Percentiles rank a stretch among this genome's conserved stretches.
Conservation (phyloP, 768 basidiomycete genomes). For the Pisolithus sp. region DNA sequence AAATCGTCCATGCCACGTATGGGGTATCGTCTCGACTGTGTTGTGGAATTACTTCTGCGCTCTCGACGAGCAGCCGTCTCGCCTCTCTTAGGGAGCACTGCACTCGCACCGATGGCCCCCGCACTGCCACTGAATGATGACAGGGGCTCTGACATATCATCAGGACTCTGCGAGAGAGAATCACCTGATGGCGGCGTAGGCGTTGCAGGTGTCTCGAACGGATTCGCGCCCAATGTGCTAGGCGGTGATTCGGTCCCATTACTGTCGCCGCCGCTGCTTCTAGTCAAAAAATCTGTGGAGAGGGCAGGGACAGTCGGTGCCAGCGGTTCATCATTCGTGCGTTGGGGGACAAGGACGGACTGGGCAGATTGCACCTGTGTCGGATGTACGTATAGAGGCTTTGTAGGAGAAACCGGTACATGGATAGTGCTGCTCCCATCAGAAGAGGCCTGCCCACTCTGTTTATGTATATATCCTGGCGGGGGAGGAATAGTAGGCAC, state of each 20-base stretch:
- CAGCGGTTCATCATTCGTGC: constrained; percentile 24
- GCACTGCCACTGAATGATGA: neutral
- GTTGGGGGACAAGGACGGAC: constrained; percentile 18
- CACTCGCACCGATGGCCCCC: neutral
- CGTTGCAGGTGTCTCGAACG: constrained; percentile 25
- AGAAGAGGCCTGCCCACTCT: too few species aligned
- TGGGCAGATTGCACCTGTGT: constrained; percentile 16
- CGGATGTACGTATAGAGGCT: neutral
- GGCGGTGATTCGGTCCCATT: neutral
- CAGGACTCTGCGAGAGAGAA: constrained; percentile 1
- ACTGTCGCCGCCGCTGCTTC: neutral
- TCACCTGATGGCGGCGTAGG: constrained; percentile 22
- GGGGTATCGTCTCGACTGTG: constrained; percentile 44
- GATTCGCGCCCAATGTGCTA: constrained; percentile 9
- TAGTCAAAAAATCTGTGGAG: constrained; percentile 4
- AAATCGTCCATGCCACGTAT: constrained; percentile 42
- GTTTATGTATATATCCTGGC: neutral
- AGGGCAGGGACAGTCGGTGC: constrained; percentile 18
- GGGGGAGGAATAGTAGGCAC: constrained; percentile 9
- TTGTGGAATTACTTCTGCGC: constrained; percentile 34
- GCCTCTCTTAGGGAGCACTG: constrained; percentile 2
- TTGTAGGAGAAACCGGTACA: constrained; percentile 3
- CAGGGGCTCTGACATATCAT: neutral
- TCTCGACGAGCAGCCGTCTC: constrained; percentile 18
- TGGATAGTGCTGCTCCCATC: too few species aligned